Conservation (phyloP, 2,329 filamentous ascomycete species). For the Trichoderma simmonsii region DNA sequence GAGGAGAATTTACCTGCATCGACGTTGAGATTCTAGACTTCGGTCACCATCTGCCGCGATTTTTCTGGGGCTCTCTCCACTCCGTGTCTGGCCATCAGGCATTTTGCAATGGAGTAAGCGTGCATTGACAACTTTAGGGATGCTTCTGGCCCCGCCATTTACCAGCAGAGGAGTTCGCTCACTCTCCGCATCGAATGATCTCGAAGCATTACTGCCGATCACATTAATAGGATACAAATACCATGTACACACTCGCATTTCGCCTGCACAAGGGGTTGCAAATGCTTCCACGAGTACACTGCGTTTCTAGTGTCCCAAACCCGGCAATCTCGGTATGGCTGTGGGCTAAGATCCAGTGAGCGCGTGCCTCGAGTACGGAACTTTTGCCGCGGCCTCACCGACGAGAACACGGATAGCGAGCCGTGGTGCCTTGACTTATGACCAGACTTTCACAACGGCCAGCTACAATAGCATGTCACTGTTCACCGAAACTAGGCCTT, state of each 20-base stretch:
- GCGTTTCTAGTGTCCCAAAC: neutral
- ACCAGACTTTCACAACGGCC: neutral
- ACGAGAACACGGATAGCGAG: neutral
- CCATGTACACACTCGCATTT: neutral
- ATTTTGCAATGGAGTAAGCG: neutral
- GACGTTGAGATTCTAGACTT: neutral
- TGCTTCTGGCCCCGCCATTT: neutral
- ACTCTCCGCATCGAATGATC: neutral
- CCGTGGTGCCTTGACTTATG: neutral
- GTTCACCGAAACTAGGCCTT: neutral
- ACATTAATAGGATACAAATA: neutral
- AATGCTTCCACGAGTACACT: neutral
- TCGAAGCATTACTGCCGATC: neutral
- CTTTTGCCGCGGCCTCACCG: conserved; percentile 11
- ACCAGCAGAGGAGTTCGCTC: neutral
- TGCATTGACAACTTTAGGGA: neutral
- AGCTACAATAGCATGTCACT: neutral
- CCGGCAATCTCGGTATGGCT: conserved; percentile 2
- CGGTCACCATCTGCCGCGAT: neutral
- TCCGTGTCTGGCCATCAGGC: neutral
- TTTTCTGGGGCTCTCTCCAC: neutral
- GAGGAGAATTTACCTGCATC: neutral
- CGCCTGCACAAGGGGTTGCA: neutral
- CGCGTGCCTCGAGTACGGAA: neutral
- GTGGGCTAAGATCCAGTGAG: neutral